Evolutionary conservation across 768 basidiomycete genomes (phyloP).

Genomic region (Pleurotus salmoneostramineus): DNA sequence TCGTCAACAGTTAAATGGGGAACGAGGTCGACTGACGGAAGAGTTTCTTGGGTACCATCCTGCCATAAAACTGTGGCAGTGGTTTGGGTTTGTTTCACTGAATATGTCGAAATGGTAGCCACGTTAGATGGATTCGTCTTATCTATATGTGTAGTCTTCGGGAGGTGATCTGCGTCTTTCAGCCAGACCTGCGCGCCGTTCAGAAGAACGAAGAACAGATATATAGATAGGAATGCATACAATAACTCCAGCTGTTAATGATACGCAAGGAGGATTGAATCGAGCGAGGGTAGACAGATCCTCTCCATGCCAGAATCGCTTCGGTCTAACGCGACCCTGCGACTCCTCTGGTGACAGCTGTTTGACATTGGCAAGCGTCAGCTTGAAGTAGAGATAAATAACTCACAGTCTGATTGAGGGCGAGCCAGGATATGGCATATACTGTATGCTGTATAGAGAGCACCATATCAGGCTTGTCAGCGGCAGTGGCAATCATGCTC

Average conservation of each 20-base stretch:
- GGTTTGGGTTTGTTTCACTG: constrained; percentile 72
- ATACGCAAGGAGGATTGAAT: constrained; percentile 54
- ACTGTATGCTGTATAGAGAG: constrained; percentile 72
- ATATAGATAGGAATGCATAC: not conserved
- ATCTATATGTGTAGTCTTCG: constrained; percentile 58
- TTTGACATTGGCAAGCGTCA: constrained; percentile 2
- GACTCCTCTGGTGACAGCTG: constrained; percentile 63
- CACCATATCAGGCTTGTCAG: constrained; percentile 52
- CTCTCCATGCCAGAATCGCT: constrained; percentile 68
- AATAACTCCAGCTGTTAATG: constrained; percentile 69
- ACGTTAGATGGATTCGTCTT: constrained; percentile 38
- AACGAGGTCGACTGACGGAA: constrained; percentile 62
- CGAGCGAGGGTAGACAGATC: constrained; percentile 63
- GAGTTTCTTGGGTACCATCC: constrained; percentile 64
- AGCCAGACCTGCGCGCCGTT: constrained; percentile 42
- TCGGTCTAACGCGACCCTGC: constrained; percentile 58
- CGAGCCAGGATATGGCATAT: constrained; percentile 82
- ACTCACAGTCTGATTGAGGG: constrained; percentile 76
- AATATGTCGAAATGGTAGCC: constrained; percentile 52
- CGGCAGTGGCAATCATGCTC: not conserved
- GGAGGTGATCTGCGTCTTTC: constrained; percentile 43
- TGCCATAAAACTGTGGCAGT: constrained; percentile 81
- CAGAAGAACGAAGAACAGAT: not conserved
- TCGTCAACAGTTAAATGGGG: constrained; percentile 89
- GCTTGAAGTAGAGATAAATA: not conserved